Evolutionary conservation across 2,329 filamentous ascomycete genomes (phyloP), one percentile per base, ranked within the genome.

Genomic region (Penicillium capsulatum): DNA sequence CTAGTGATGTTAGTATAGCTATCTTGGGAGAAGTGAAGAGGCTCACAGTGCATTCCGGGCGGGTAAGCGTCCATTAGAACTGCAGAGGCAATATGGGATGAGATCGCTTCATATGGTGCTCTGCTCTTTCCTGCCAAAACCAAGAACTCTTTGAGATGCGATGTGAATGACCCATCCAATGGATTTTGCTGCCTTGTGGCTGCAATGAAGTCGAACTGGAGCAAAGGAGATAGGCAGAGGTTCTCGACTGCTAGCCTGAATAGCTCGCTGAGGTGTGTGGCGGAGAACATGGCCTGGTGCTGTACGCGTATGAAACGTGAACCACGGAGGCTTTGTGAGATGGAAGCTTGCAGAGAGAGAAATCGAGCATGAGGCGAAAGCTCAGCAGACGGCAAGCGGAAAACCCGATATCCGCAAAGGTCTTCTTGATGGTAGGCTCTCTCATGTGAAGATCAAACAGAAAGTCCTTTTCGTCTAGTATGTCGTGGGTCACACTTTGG

Each of bases 1-100:
- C 34, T 36, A 19, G 4, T 27, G 7, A 15, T 26, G 14, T 35
- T 35, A 35, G 33, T 26, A 33, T 28, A 33, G 17, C 17, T 13
- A 20, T 13, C 17, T n/a, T 13, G 20, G 13, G n/a, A 19, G 20
- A 22, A 16, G 30, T 13, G 7, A 30, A 7, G 26, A 14, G 11
- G 38, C 31, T 11, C 10, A 45, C 29, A 14, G 17, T 42, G 29
- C 17, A 42, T 42, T 10, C 38, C 36, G 10, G 29, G 22, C 6
- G 36, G 36, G 26, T 45, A 45, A 10, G 36, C 32, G 24, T 45
- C 38, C 15, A 45, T 45, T 15, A 45, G 24, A 9, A 45, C 39
- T 17, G 32, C 33, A 26, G 43, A 45, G 7, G 29, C 32, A 31
- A 45, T 42, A 17, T 45, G 34, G 2, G 36, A 45, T 32, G 15